phyloP scores from a whole-genome alignment of 176 grass and related monocot genomes.

The Areca catechu region DNA sequence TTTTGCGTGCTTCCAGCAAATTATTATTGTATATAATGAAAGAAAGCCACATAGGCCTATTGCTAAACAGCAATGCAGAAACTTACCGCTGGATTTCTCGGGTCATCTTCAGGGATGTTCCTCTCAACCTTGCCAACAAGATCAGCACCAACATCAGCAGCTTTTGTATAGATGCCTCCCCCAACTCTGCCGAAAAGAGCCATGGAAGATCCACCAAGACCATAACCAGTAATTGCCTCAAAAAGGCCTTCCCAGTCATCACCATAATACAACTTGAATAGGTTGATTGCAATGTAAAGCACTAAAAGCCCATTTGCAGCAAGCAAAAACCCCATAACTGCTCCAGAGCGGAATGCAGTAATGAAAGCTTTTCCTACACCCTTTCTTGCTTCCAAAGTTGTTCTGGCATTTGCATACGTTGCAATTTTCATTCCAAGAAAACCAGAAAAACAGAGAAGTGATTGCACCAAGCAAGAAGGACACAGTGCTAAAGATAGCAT shows the following conservation, averaged over 20 bases:
- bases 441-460: slow-evolving; percentile 35
- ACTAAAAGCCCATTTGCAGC: slow-evolving; percentile 41
- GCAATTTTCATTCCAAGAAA: slow-evolving; percentile 56
- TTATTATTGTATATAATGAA: no score
- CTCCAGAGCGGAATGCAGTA: slow-evolving; percentile 35
- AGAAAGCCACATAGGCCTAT: background rate
- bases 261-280: slow-evolving; percentile 38
- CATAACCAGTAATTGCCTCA: slow-evolving; percentile 48
- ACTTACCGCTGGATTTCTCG: slow-evolving; percentile 43
- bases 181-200: slow-evolving; percentile 49
- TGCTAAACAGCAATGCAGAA: background rate
- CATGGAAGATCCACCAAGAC: slow-evolving; percentile 48
- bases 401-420: slow-evolving; percentile 42
- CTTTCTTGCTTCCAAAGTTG: slow-evolving; percentile 39
- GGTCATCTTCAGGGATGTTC: slow-evolving; percentile 66
- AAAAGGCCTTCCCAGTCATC: slow-evolving; percentile 53
- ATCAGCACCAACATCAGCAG: slow-evolving; percentile 40
- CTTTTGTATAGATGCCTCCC: slow-evolving; percentile 48
- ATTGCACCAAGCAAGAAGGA: slow-evolving; percentile 37
- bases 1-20: no score
- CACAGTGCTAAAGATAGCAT: slow-evolving; percentile 34
- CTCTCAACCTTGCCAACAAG: slow-evolving; percentile 51
- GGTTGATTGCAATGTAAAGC: slow-evolving; percentile 35
- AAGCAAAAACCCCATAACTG: slow-evolving; percentile 44
- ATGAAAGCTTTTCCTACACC: slow-evolving; percentile 44